Conservation (phyloP, 495 filamentous ascomycete species). For the Paragyromitra xinjiangensis region DNA sequence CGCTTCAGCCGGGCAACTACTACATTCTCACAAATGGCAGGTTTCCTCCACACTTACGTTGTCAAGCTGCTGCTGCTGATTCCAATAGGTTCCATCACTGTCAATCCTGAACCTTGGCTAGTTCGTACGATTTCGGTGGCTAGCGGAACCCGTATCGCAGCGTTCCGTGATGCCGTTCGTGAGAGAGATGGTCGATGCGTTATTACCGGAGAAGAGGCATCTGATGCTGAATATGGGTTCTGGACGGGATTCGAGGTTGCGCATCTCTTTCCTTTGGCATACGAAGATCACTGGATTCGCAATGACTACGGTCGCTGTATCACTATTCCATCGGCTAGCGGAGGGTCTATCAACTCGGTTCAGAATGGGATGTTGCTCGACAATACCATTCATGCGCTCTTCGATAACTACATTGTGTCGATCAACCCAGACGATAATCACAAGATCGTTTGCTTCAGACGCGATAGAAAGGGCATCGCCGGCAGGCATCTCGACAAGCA, state of each 20-base stretch:
- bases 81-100: conserved; percentile 50
- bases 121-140: conserved; percentile 52
- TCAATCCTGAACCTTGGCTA: conserved; percentile 57
- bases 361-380: conserved; percentile 59
- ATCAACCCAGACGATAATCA: no score
- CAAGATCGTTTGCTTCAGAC: no score
- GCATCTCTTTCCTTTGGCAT: conserved; percentile 60
- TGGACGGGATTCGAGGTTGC: conserved; percentile 58
- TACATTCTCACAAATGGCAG: conserved; percentile 9
- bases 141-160: conserved; percentile 48
- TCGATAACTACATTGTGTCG: conserved; percentile 39
- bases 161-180: conserved; percentile 43
- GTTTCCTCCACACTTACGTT: conserved; percentile 34
- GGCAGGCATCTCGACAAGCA: no score
- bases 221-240: conserved; percentile 20
- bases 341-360: conserved; percentile 58
- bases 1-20: conserved; percentile 57
- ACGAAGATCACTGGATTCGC: conserved; percentile 56
- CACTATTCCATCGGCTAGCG: conserved; percentile 35
- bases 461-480: no score
- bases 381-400: conserved; percentile 55
- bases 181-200: conserved; percentile 58
- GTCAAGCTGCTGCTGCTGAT: conserved; percentile 13
- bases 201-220: conserved; percentile 52
- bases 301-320: conserved; percentile 51